A percentile compares a stretch with the other conserved stretches of the same genome.
Conservation (phyloP, 352 stramenopile species). For the Albugo laibachii region DNA sequence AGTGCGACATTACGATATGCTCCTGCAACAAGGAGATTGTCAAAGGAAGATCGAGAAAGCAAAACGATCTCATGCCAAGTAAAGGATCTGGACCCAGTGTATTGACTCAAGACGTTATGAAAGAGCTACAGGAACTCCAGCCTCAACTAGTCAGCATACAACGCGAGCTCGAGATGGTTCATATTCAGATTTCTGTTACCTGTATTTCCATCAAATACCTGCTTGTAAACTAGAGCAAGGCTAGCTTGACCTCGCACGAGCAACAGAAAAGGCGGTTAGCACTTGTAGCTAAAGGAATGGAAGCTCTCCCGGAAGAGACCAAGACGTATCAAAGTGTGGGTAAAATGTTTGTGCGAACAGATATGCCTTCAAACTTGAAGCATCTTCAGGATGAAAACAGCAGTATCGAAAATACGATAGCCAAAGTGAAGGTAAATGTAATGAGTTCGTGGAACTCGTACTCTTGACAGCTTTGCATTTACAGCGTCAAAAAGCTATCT, state of each 20-base stretch:
- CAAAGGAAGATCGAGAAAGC: conserved; percentile 44
- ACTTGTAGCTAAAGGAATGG: conserved; percentile 50
- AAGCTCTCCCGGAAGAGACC: conserved; percentile 29
- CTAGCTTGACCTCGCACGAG: conserved; percentile 28
- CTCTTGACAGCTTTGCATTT: too few species aligned
- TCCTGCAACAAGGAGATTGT: conserved; percentile 1
- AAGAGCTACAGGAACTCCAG: conserved; percentile 66
- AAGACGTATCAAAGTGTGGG: conserved; percentile 58
- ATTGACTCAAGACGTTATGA: conserved; percentile 37
- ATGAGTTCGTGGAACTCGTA: not conserved
- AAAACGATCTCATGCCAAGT: too few species aligned
- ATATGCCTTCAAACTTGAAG: conserved; percentile 23
- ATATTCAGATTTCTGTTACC: not conserved
- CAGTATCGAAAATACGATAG: conserved; percentile 41
- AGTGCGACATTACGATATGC: conserved; percentile 30
- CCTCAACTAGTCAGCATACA: conserved; percentile 59
- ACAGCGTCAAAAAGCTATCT: conserved; percentile 60
- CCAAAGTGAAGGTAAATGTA: conserved; percentile 31
- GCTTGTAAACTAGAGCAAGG: conserved; percentile 22
- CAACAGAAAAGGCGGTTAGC: conserved; percentile 60
- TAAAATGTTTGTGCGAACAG: conserved; percentile 69
- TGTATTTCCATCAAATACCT: not conserved
- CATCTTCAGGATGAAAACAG: conserved; percentile 33
- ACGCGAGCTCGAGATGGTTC: conserved; percentile 41
- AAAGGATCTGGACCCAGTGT: conserved; percentile 13